Base-by-base conservation (phyloP, 164 flowering plant species). In the Saururus chinensis region DNA sequence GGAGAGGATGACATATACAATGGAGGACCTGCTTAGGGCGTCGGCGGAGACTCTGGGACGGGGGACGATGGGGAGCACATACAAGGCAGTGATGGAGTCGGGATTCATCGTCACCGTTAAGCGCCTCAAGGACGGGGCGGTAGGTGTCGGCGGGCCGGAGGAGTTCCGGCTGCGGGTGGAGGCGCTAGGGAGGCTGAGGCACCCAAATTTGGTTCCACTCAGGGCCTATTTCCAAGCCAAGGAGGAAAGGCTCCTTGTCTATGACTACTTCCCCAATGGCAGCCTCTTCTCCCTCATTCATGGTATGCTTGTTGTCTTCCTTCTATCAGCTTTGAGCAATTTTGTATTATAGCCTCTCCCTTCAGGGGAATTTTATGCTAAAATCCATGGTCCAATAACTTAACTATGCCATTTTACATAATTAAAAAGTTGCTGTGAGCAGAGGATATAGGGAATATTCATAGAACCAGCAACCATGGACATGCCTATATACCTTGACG, bases 211-310 rank as follows among this genome's bases (percentile, higher is more conserved):
- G 76, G 98, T 92, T 22, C 88, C 95, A 1, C 66, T 89, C 21
- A 60, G 95, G 64, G 98, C 98, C 13, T 92, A 87, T 71, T 89
- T 92, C 64, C 98, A 89, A 69, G 95, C 98, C 26, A 87, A 87
- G 72, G 95, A 92, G 68, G 98, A 92, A 61, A 75, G 95, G n/a
- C 71, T 92, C 45, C 91, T 92, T 22, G 96, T 89, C 19, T 89
- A 82, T 60, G 98, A 92, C 76, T 92, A 92, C 73, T 89, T 86
- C 80, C 95, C 96, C 63, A 92, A 89, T 55, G 96, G 96, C 75
- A 92, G 95, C 59, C 84, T 92, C 63, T 87, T 87, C 80, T 80
- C 93, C 25, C 95, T 87, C 66, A 74, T 89, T 51, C 97, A 91
- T 57, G 97, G 97, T 91, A 81, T 19, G 19, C 9, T 14, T 23